Evolutionary conservation across 2,329 filamentous ascomycete species (phyloP), one percentile per base, ranked within the genome.

Genomic region (Ophiostoma perfectum): DNA sequence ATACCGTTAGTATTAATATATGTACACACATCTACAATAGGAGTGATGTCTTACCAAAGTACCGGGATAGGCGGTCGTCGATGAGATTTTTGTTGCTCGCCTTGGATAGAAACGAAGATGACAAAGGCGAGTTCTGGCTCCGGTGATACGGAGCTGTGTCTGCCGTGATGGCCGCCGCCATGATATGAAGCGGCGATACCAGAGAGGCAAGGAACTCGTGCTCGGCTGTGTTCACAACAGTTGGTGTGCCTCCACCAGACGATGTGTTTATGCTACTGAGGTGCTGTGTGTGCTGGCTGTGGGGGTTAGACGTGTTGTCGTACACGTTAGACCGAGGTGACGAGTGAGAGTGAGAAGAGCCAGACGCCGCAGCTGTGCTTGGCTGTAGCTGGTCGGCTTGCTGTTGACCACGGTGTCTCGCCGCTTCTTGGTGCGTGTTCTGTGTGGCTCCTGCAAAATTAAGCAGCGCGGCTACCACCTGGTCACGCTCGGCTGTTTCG

Each of bases 171-270:
- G 73, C 73, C 2, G 72, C 71, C 3, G 73, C 70, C 68, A 74
- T 70, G 49, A 74, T 74, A 44, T 73, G 68, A 9, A 74, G 69
- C 16, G 72, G 71, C 18, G 72, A 74, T 12, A 71, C 71, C 14
- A 72, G 69, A 2, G 67, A 68, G 5, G 68, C 70, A 16, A 69
- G 64, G 12, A 71, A 68, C 63, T 72, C 71, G 41, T 67, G 67
- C 64, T 65, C 18, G 44, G 65, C 44, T 38, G 60, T 4, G 38
- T 64, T 64, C 60, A 62, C 58, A 4, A 62, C 58, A n/a, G 58
- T 41, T 4, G 58, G 38, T 38, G 58, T 62, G 67, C 67, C 3
- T 42, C 58, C 36, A 9, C 49, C 49, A 11, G 49, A 55, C 6
- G 49, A 55, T 1, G 49, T 55, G 6, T 55, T 27, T 18, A 55